Percentiles rank a stretch among this genome's conserved stretches.
These are phyloP conservation scores for Fraxinus platypoda DNA, from an alignment of 305 asterid genomes.

Conservation along the genomic window DNA sequence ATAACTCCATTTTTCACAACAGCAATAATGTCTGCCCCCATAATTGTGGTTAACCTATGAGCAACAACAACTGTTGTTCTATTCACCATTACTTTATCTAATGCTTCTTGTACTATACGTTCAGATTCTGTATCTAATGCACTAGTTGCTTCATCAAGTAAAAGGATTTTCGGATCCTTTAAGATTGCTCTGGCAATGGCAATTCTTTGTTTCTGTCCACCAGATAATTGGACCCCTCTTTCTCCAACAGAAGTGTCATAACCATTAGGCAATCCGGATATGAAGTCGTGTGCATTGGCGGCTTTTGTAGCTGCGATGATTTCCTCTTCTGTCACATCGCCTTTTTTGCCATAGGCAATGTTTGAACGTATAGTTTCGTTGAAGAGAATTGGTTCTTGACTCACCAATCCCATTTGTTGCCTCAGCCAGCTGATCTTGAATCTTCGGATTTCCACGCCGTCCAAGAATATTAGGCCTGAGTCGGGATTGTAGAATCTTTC, in stretches of 20 bases:
- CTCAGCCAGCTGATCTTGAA: constrained; percentile 67
- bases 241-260: constrained; percentile 51
- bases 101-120: constrained; percentile 46
- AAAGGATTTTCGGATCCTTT: constrained; percentile 44
- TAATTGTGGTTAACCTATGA: constrained; percentile 44
- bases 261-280: constrained; percentile 47
- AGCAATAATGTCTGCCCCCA: constrained; percentile 43
- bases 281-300: constrained; percentile 51
- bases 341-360: constrained; percentile 46
- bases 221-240: constrained; percentile 51
- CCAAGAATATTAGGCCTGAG: constrained; percentile 48
- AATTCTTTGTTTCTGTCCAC: constrained; percentile 54
- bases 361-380: constrained; percentile 51
- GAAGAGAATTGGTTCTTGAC: constrained; percentile 76
- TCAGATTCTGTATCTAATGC: constrained; percentile 56
- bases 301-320: constrained; percentile 41
- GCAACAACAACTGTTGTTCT: constrained; percentile 53
- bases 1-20: constrained; percentile 46
- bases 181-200: constrained; percentile 52
- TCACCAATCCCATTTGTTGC: constrained; percentile 75
- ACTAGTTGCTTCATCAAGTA: constrained; percentile 58
- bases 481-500: constrained; percentile 73
- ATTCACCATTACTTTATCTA: constrained; percentile 44
- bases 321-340: constrained; percentile 42
- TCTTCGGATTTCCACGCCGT: constrained; percentile 43